Evolutionary conservation across 2,329 filamentous ascomycete genomes (phyloP).

Genomic region (Ascochyta koolunga): DNA sequence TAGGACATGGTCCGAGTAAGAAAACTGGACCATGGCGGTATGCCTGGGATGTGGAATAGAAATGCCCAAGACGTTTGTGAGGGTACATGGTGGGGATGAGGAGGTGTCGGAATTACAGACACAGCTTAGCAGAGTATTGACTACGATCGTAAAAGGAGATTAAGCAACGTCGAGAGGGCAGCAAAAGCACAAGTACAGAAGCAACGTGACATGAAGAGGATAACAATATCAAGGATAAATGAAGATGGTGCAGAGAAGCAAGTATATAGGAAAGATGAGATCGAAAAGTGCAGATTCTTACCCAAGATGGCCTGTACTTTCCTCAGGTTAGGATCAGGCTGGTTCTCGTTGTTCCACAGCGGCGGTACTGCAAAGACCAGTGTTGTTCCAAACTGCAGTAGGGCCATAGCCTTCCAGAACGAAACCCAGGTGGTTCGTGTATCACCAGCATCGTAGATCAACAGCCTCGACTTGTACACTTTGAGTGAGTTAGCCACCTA

Average conservation of each 20-base stretch:
- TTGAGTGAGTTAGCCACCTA: not conserved
- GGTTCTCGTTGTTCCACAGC: slow-evolving; percentile 42
- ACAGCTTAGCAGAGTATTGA: not conserved
- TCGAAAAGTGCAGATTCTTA: slow-evolving; percentile 21
- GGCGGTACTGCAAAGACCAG: slow-evolving; percentile 41
- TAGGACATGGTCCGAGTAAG: not conserved
- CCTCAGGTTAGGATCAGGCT: slow-evolving; percentile 37
- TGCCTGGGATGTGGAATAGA: not conserved
- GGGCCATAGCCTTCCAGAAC: slow-evolving; percentile 45
- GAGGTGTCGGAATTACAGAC: no score
- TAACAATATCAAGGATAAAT: no score
- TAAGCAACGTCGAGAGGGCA: not conserved
- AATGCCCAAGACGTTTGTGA: not conserved
- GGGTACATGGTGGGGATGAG: not conserved
- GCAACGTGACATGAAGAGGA: not conserved
- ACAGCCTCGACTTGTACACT: slow-evolving; percentile 36
- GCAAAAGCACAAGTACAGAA: not conserved
- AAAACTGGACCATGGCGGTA: not conserved
- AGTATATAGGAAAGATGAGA: not conserved
- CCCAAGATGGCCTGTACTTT: slow-evolving; percentile 37
- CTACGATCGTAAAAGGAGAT: not conserved
- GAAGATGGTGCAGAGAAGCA: no score
- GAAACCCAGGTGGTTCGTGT: slow-evolving; percentile 44
- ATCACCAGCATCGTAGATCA: slow-evolving; percentile 48
- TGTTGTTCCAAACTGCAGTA: slow-evolving; percentile 44